Evolutionary conservation across 345 rosid species (phyloP).

Genomic region (Aquilaria malaccensis): DNA sequence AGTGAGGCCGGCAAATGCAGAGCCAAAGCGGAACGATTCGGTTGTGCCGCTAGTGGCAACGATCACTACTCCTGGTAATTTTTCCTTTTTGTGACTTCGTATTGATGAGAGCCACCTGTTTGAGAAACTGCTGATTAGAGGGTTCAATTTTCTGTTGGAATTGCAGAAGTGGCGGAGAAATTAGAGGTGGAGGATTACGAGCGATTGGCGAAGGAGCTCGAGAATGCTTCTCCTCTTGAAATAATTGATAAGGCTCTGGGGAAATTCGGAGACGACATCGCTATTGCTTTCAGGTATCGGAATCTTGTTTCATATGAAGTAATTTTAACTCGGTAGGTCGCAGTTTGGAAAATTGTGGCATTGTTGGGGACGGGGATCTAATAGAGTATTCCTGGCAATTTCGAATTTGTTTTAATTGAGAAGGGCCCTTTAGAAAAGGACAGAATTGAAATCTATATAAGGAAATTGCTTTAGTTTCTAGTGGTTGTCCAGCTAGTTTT

Average conservation of each 20-base stretch:
- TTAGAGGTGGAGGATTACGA: constrained; percentile 52
- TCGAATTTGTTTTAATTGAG: too few relatives aligned
- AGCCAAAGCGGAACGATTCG: constrained; percentile 46
- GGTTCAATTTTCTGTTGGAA: constrained; percentile 2
- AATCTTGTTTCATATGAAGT: background rate
- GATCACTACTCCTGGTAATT: constrained; percentile 43
- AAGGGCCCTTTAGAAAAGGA: too few relatives aligned
- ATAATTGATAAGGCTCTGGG: constrained; percentile 84
- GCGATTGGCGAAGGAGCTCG: constrained; percentile 50
- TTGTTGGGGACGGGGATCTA: too few relatives aligned
- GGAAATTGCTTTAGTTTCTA: too few relatives aligned
- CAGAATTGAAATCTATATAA: too few relatives aligned
- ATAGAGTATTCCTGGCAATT: too few relatives aligned
- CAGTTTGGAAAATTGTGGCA: too few relatives aligned
- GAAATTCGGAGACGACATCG: constrained; percentile 75
- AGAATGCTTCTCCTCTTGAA: constrained; percentile 75
- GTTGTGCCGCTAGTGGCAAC: constrained; percentile 51
- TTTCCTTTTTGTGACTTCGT: background rate
- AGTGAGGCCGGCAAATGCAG: constrained; percentile 47
- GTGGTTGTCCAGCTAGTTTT: too few relatives aligned
- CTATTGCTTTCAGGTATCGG: constrained; percentile 83
- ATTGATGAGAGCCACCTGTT: background rate
- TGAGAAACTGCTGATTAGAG: background rate
- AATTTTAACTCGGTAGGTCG: too few relatives aligned
- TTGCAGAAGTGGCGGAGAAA: constrained; percentile 57